phyloP scores from a whole-genome alignment of 345 rosid species.

The Aurinia saxatilis region DNA sequence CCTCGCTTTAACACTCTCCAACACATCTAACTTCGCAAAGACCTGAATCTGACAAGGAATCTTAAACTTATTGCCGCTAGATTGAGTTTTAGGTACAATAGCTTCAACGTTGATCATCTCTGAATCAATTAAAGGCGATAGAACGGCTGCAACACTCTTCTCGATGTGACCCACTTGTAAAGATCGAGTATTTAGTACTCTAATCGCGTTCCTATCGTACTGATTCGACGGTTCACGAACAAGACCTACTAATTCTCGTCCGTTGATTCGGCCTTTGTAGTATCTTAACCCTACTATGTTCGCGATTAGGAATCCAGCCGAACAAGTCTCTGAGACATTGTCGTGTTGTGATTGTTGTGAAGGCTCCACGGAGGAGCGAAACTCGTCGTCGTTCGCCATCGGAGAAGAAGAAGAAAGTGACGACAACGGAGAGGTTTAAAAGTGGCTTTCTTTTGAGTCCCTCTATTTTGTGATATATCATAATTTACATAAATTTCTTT shows the following conservation, averaged over 20 bases:
- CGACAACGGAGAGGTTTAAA: not conserved
- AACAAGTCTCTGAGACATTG: slow-evolving; percentile 32
- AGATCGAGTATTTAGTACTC: slow-evolving; percentile 57
- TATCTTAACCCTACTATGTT: slow-evolving; percentile 63
- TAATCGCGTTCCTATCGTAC: slow-evolving; percentile 57
- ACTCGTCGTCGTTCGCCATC: slow-evolving; percentile 18
- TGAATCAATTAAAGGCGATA: slow-evolving; percentile 62
- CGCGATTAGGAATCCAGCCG: slow-evolving; percentile 62
- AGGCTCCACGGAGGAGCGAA: not conserved
- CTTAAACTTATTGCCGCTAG: slow-evolving; percentile 32
- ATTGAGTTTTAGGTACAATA: slow-evolving; percentile 56
- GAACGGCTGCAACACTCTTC: slow-evolving; percentile 55
- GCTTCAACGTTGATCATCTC: slow-evolving; percentile 47
- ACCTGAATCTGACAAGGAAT: slow-evolving; percentile 65
- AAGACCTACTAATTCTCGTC: slow-evolving; percentile 72
- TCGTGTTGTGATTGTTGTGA: slow-evolving; percentile 22
- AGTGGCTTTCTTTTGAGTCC: no score
- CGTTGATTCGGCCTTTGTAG: slow-evolving; percentile 62
- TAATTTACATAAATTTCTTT: no score
- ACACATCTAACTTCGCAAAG: slow-evolving; percentile 41
- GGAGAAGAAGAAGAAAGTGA: not conserved
- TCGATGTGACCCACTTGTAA: slow-evolving; percentile 77
- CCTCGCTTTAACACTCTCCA: slow-evolving; percentile 22
- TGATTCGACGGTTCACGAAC: slow-evolving; percentile 66
- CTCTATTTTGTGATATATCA: no score